Conservation (phyloP, 768 basidiomycete genomes). For the Mycena albidolilacea region DNA sequence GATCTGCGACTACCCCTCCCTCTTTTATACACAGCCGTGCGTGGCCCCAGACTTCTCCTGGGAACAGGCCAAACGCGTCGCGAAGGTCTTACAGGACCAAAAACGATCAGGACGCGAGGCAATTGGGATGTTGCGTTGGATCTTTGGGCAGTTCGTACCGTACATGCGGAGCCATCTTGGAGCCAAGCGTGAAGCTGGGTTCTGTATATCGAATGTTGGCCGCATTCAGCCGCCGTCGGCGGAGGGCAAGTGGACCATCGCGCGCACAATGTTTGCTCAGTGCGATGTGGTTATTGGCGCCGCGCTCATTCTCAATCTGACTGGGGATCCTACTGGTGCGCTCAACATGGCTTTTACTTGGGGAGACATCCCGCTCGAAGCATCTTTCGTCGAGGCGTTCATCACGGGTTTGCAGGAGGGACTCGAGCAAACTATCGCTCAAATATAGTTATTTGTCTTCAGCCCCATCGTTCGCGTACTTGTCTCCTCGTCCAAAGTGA, state of each 20-base stretch:
- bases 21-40: background rate
- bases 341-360: conserved; percentile 23
- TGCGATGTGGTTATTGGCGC: conserved; percentile 13
- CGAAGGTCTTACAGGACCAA: background rate
- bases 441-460: no score
- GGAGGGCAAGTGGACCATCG: conserved; percentile 19
- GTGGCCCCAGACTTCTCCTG: conserved; percentile 5
- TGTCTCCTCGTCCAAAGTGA: background rate
- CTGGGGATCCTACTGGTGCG: conserved; percentile 22
- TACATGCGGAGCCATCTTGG: conserved; percentile 17
- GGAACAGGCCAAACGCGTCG: background rate
- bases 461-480: background rate
- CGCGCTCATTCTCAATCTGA: conserved; percentile 13
- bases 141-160: conserved; percentile 1
- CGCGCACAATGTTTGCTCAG: conserved; percentile 6
- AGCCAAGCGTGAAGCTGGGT: conserved; percentile 16
- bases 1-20: conserved; percentile 24
- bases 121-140: conserved; percentile 20
- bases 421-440: background rate
- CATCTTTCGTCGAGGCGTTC: conserved; percentile 10
- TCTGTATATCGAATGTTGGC: conserved; percentile 23
- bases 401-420: background rate
- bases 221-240: background rate
- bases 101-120: conserved; percentile 10
- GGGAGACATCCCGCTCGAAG: conserved; percentile 5